phyloP scores from a whole-genome alignment of 2,329 filamentous ascomycete species.

The Penicillium janthinellum region DNA sequence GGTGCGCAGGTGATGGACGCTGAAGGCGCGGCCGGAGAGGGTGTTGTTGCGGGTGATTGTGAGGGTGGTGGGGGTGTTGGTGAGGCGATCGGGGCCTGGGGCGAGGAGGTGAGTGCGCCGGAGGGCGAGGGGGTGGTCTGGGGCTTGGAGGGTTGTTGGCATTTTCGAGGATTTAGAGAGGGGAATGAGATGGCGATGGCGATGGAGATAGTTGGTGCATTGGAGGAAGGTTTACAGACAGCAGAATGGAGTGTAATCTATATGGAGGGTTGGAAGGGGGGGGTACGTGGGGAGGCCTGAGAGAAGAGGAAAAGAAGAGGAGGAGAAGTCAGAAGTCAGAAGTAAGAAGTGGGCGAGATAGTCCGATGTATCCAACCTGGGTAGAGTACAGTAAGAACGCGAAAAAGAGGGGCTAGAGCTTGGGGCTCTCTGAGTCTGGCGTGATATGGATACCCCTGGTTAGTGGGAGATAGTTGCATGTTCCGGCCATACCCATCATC shows the following conservation, averaged over 20 bases:
- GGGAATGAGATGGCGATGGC: background rate
- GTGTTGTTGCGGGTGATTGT: slow-evolving; percentile 19
- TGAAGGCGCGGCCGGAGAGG: slow-evolving; percentile 15
- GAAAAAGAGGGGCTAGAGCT: background rate
- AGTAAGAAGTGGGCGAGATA: background rate
- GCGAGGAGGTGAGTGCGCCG: slow-evolving; percentile 25
- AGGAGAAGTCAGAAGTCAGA: background rate
- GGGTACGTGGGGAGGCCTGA: background rate
- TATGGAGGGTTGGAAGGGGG: background rate
- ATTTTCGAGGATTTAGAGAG: slow-evolving; percentile 4
- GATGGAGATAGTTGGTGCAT: background rate
- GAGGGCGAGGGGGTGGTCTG: slow-evolving; percentile 26
- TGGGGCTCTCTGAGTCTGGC: background rate
- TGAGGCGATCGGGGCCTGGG: slow-evolving; percentile 25
- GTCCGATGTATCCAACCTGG: no score
- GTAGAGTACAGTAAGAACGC: background rate
- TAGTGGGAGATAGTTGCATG: background rate
- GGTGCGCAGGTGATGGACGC: slow-evolving; percentile 17
- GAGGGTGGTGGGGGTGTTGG: slow-evolving; percentile 26
- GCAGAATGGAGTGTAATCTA: background rate
- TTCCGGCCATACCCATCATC: background rate
- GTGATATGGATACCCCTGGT: background rate
- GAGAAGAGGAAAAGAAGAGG: background rate
- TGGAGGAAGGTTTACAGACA: background rate
- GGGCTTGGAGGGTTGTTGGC: slow-evolving; percentile 21